Evolutionary conservation across 2,329 filamentous ascomycete genomes (phyloP).

Genomic region (Huntiella decipiens): DNA sequence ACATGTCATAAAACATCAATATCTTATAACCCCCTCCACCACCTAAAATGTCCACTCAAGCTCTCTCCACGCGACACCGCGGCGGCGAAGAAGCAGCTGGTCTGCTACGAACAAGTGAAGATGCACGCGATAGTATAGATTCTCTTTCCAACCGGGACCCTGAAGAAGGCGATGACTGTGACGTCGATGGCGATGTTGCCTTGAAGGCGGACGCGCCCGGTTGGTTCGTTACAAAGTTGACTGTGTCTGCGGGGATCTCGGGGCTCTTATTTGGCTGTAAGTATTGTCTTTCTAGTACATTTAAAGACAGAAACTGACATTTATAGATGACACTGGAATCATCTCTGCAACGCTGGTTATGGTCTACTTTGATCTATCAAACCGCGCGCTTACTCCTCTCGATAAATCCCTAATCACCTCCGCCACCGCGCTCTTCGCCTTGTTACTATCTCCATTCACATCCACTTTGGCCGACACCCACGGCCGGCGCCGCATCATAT

Average conservation of each 20-base stretch:
- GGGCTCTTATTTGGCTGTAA: slow-evolving; percentile 49
- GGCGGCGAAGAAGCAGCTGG: neutral
- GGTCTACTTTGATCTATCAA: slow-evolving; percentile 38
- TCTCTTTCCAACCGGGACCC: slow-evolving; percentile 12
- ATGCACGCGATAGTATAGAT: slow-evolving; percentile 16
- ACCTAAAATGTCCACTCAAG: too few relatives aligned
- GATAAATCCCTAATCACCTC: slow-evolving; percentile 55
- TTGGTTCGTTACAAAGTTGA: slow-evolving; percentile 40
- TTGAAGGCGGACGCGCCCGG: slow-evolving; percentile 20
- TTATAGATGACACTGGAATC: slow-evolving; percentile 44
- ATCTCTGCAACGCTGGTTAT: slow-evolving; percentile 51
- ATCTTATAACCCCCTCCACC: too few relatives aligned
- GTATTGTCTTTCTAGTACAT: slow-evolving; percentile 15
- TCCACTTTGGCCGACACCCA: slow-evolving; percentile 43
- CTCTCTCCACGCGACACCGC: too few relatives aligned
- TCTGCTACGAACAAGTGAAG: slow-evolving; percentile 14
- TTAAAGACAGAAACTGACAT: neutral
- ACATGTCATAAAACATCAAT: too few relatives aligned
- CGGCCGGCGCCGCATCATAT: slow-evolving; percentile 43
- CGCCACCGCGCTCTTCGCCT: slow-evolving; percentile 47
- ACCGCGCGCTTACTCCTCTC: slow-evolving; percentile 36
- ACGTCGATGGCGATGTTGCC: slow-evolving; percentile 14
- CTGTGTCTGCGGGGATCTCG: slow-evolving; percentile 45
- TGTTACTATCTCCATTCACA: slow-evolving; percentile 42
- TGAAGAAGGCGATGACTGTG: slow-evolving; percentile 12